Conservation (phyloP, 768 basidiomycete species). For the Exidia glandulosa region DNA sequence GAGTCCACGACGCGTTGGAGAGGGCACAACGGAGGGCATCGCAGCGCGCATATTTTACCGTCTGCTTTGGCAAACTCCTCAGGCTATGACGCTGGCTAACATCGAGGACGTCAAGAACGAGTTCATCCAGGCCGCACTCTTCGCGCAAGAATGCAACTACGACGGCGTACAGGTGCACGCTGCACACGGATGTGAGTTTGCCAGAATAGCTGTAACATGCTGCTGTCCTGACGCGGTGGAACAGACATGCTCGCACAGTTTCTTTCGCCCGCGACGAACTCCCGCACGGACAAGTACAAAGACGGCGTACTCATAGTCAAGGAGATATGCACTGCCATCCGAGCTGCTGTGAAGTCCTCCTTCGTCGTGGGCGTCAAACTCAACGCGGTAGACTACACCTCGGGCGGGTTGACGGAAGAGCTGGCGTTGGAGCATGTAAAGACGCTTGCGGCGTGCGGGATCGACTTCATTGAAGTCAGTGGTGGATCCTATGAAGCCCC, state of each 20-base stretch:
- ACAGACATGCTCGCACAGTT: conserved; percentile 79
- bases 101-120: conserved; percentile 46
- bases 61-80: conserved; percentile 54
- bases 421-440: conserved; percentile 51
- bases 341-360: conserved; percentile 36
- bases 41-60: conserved; percentile 31
- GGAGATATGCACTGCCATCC: conserved; percentile 45
- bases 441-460: conserved; percentile 49
- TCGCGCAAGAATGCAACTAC: conserved; percentile 62
- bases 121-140: conserved; percentile 56
- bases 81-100: conserved; percentile 44
- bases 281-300: conserved; percentile 48
- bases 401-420: conserved; percentile 16
- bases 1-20: conserved; percentile 32
- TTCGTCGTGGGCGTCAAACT: conserved; percentile 74
- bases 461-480: conserved; percentile 83
- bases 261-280: conserved; percentile 50
- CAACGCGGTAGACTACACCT: conserved; percentile 65
- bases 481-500: conserved; percentile 80
- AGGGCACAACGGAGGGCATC: conserved; percentile 12
- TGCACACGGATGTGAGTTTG: conserved; percentile 69
- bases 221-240: no score
- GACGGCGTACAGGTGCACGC: conserved; percentile 82
- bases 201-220: no score
- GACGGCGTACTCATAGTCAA: conserved; percentile 48